phyloP scores from a whole-genome alignment of 495 filamentous ascomycete species.

The Tuber calosporum region DNA sequence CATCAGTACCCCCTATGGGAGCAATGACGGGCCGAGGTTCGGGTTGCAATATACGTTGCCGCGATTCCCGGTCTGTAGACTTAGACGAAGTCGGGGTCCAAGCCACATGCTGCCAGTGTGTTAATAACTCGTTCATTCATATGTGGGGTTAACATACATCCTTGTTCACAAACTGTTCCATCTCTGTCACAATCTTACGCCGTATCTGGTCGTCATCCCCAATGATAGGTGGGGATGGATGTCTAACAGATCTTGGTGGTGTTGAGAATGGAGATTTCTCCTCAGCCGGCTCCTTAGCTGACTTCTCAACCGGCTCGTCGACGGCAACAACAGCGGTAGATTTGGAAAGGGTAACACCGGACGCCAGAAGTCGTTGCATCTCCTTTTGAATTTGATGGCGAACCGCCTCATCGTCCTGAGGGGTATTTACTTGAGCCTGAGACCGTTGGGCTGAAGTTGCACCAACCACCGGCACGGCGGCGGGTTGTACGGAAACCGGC shows the following conservation, averaged over 20 bases:
- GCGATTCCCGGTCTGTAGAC: neutral
- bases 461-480: neutral
- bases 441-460: neutral
- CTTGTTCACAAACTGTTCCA: neutral
- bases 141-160: neutral
- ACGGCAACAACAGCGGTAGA: neutral
- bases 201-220: neutral
- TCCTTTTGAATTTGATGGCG: neutral
- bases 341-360: neutral
- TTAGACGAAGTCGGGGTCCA: neutral
- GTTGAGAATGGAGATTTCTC: slow-evolving; percentile 1
- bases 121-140: neutral
- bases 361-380: neutral
- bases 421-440: neutral
- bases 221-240: neutral
- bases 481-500: neutral
- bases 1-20: neutral
- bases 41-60: neutral
- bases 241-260: neutral
- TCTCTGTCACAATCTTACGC: slow-evolving; percentile 1
- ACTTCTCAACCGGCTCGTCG: neutral
- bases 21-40: neutral
- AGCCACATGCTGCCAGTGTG: neutral
- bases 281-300: neutral
- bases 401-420: neutral